phyloP scores from a whole-genome alignment of 2,329 filamentous ascomycete species.

The Ceratocystis ficicola region DNA sequence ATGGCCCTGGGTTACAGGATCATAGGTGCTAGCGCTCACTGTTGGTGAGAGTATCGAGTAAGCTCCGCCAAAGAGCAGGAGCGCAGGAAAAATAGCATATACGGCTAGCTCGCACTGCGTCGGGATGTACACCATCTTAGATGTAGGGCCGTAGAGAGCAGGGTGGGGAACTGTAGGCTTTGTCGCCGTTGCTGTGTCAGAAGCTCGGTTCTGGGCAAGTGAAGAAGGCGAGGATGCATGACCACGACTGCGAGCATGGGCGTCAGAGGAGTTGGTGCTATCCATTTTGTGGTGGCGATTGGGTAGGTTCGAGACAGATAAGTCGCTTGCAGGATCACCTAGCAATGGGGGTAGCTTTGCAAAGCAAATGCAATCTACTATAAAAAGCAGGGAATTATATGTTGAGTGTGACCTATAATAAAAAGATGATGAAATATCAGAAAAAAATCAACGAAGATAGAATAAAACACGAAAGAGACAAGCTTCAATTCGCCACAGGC shows the following conservation, averaged over 20 bases:
- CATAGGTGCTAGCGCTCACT: constrained; percentile 52
- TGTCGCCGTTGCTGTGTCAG: too few species aligned
- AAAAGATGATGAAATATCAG: background rate
- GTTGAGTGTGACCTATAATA: background rate
- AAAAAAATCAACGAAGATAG: background rate
- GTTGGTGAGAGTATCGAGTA: constrained; percentile 68
- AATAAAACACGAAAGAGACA: background rate
- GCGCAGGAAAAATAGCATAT: constrained; percentile 60
- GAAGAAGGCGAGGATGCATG: background rate
- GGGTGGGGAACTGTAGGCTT: background rate
- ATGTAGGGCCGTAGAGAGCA: too few species aligned
- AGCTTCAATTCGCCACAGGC: constrained; percentile 5
- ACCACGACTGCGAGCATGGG: background rate
- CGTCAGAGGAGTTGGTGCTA: background rate
- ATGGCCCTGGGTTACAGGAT: constrained; percentile 50
- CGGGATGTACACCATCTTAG: constrained; percentile 49
- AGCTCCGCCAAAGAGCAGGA: constrained; percentile 68
- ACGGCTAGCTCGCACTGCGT: constrained; percentile 54
- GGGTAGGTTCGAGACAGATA: background rate
- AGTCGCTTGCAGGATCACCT: background rate
- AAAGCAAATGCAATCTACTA: background rate
- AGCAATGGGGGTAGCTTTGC: background rate
- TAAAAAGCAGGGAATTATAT: background rate
- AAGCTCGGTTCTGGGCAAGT: background rate
- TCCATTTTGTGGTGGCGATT: background rate